phyloP scores from a whole-genome alignment of 371 early-diverging fungal species.

The Mucor velutinosus region DNA sequence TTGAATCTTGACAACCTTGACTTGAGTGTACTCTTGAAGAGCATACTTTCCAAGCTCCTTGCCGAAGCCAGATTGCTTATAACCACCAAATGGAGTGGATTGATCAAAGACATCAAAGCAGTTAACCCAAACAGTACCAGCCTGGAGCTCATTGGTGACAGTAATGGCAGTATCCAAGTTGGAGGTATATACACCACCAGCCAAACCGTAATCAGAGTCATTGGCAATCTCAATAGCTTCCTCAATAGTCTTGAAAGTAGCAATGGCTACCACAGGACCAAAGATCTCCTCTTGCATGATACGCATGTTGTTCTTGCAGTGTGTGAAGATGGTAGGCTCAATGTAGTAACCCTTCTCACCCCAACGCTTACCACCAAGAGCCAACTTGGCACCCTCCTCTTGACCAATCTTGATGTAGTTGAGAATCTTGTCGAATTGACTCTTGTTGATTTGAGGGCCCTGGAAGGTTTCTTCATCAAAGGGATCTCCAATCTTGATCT shows the following conservation, averaged over 20 bases:
- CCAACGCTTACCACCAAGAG: constrained; percentile 71
- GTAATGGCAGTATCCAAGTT: constrained; percentile 62
- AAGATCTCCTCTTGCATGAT: constrained; percentile 89
- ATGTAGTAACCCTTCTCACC: constrained; percentile 77
- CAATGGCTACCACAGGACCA: constrained; percentile 87
- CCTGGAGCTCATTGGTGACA: constrained; percentile 65
- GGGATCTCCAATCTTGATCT: constrained; percentile 62
- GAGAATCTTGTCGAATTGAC: constrained; percentile 76
- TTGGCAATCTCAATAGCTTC: constrained; percentile 82
- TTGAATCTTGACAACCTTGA: constrained; percentile 64
- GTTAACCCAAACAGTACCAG: constrained; percentile 67
- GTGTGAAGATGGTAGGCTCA: constrained; percentile 77
- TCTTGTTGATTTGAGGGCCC: constrained; percentile 78
- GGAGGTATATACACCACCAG: constrained; percentile 84
- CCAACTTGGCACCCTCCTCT: constrained; percentile 60
- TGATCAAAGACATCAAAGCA: constrained; percentile 48
- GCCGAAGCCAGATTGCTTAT: constrained; percentile 85
- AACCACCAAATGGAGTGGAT: constrained; percentile 86
- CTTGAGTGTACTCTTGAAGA: constrained; percentile 67
- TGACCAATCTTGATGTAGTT: constrained; percentile 63
- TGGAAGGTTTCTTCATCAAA: constrained; percentile 60
- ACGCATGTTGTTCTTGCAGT: constrained; percentile 65
- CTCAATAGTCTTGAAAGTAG: constrained; percentile 73
- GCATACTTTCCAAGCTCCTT: constrained; percentile 79
- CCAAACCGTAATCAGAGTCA: constrained; percentile 80